phyloP scores from a whole-genome alignment of 352 stramenopile species.

The Phytophthora pseudosyringae region DNA sequence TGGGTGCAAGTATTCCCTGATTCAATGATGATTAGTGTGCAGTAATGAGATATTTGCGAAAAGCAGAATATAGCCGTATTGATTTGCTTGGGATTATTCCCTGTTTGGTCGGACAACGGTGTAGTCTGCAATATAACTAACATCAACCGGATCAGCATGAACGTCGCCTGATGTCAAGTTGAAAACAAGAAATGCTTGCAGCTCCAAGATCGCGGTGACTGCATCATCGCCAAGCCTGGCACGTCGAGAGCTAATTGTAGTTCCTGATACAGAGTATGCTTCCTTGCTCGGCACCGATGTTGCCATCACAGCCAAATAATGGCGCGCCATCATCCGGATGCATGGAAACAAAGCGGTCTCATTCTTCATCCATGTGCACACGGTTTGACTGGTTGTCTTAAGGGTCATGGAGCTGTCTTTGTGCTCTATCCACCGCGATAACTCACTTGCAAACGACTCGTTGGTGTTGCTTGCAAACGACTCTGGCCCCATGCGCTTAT shows the following conservation, averaged over 20 bases:
- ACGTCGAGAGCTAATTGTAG: constrained; percentile 7
- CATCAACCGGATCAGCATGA: no score
- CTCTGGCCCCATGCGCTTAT: constrained; percentile 2
- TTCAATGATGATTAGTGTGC: no score
- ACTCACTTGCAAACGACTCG: background rate
- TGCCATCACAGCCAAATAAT: constrained; percentile 20
- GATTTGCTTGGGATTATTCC: no score
- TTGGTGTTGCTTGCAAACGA: background rate
- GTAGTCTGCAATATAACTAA: no score
- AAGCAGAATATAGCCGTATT: no score
- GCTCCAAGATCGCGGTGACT: constrained; percentile 9
- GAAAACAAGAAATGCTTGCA: constrained; percentile 15
- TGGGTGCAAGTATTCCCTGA: no score
- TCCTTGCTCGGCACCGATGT: constrained; percentile 23
- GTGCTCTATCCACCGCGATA: constrained; percentile 12
- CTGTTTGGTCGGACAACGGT: no score
- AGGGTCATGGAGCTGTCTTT: constrained; percentile 1
- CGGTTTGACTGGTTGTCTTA: constrained; percentile 2
- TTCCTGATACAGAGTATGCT: constrained; percentile 13
- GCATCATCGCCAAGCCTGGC: constrained; percentile 13
- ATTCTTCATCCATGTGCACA: constrained; percentile 12
- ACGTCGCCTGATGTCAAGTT: background rate
- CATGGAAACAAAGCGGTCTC: constrained; percentile 1
- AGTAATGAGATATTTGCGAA: no score
- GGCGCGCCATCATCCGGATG: constrained; percentile 15